Conservation (phyloP, 2,329 filamentous ascomycete species). For the Aspergillus hiratsukae region DNA sequence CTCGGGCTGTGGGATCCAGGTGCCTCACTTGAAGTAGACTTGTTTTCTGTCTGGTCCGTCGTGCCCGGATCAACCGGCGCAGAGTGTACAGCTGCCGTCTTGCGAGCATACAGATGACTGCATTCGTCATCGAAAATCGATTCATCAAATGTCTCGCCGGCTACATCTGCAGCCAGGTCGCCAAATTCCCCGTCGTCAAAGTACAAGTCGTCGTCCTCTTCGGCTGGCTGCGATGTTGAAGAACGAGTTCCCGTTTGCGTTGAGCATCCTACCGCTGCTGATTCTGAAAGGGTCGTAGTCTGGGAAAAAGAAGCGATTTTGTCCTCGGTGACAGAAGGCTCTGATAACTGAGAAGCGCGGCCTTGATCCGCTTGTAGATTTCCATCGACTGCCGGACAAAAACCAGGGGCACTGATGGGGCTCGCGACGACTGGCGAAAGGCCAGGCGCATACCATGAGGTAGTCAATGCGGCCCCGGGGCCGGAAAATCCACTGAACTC, state of each 20-base stretch:
- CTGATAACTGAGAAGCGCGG: background rate
- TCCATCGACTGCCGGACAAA: slow-evolving; percentile 8
- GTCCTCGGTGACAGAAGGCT: background rate
- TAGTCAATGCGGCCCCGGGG: slow-evolving; percentile 20
- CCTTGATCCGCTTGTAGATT: background rate
- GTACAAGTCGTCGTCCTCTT: slow-evolving; percentile 39
- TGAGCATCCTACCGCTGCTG: background rate
- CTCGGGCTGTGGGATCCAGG: slow-evolving; percentile 11
- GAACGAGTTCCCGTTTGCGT: background rate
- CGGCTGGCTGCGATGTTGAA: slow-evolving; percentile 7
- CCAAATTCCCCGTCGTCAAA: slow-evolving; percentile 47
- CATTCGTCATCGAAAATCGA: slow-evolving; percentile 46
- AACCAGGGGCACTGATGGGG: slow-evolving; percentile 24
- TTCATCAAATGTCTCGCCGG: slow-evolving; percentile 41
- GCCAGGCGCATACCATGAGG: slow-evolving; percentile 31
- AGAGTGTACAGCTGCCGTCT: slow-evolving; percentile 18
- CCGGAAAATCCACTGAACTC: slow-evolving; percentile 29
- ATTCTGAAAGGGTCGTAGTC: background rate
- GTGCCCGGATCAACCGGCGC: slow-evolving; percentile 9
- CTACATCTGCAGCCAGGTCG: slow-evolving; percentile 31
- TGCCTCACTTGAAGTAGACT: slow-evolving; percentile 1
- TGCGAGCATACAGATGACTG: slow-evolving; percentile 40
- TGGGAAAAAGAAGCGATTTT: background rate
- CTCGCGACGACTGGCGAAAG: slow-evolving; percentile 35
- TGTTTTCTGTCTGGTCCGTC: slow-evolving; percentile 3